phyloP scores from a whole-genome alignment of 148 eudicot species.

The Nepenthes mirabilis region DNA sequence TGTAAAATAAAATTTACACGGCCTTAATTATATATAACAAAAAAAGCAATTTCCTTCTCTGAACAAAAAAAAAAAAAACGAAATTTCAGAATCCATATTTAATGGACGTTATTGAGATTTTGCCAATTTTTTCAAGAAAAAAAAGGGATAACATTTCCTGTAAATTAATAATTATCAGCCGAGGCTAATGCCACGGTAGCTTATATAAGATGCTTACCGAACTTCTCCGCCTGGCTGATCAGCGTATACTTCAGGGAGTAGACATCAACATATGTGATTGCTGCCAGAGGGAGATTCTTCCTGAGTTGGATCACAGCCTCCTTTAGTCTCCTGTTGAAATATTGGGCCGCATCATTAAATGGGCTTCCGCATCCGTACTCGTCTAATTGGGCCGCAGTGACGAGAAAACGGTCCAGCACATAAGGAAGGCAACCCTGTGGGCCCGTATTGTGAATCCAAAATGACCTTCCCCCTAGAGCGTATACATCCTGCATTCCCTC shows the following conservation, averaged over 20 bases:
- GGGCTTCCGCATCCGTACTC: slow-evolving; percentile 27
- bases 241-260: slow-evolving; percentile 27
- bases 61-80: no score
- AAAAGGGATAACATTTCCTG: no score
- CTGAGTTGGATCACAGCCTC: slow-evolving; percentile 21
- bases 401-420: slow-evolving; percentile 9
- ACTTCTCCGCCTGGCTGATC: slow-evolving; percentile 19
- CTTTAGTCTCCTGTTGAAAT: slow-evolving; percentile 20
- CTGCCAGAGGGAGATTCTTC: slow-evolving; percentile 24
- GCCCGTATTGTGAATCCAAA: slow-evolving; percentile 40
- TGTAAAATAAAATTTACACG: no score
- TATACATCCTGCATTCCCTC: slow-evolving; percentile 5
- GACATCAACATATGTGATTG: slow-evolving; percentile 30
- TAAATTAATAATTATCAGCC: no score
- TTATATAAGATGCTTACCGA: slow-evolving; percentile 12
- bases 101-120: no score
- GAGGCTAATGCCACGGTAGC: not conserved
- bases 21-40: no score
- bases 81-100: no score
- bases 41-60: no score
- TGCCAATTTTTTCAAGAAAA: no score
- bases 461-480: slow-evolving; percentile 28
- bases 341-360: slow-evolving; percentile 24
- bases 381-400: slow-evolving; percentile 14
- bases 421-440: slow-evolving; percentile 36